Base-by-base conservation (phyloP, 331 rosid genomes). In the Malus hybrid region DNA sequence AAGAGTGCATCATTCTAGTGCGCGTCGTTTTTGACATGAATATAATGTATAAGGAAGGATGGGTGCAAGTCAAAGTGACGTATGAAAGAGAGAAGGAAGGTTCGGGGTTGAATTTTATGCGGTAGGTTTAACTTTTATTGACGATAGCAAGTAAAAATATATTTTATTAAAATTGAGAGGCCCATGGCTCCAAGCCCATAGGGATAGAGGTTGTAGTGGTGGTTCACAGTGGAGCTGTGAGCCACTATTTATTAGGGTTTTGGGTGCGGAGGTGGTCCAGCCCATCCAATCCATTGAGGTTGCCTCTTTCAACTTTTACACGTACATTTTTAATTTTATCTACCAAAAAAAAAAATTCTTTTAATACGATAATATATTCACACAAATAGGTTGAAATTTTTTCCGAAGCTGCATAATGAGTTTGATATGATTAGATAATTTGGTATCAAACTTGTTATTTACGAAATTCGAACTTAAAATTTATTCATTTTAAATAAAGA, bases 221-320 rank as follows among this genome's bases (percentile, higher is more conserved):
- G 15, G 33, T 33, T 57, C 56, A 69, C 64, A n/a, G 52, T 22
- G 9, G 19, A 60, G 78, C 75, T 32, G 75, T 79, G 83, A 67
- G 56, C 66, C 79, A 67, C 14, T 42, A 42, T 68, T 59, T 68
- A 22, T 48, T 19, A 36, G 34, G n/a, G 28, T 63, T 66, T 42
- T 55, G 76, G 73, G 67, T 75, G 73, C 5, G 24, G 13, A 32
- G 12, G 83, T 75, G 80, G 83, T 75, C 83, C 77, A 52, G 16
- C 32, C 31, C 52, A 69, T 16, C 65, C 78, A 54, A 67, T 34
- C 60, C 42, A 44, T 33, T 46, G 69, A 24, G 61, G 56, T 6
- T 55, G 39, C 6, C 19, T 65, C 33, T 39, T 36, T 20, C 54
- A 78, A 34, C 67, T 55, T 42, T 42, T 10, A 42, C 5, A 42